Evolutionary conservation across 225 moss, liverwort and hornwort genomes (phyloP), one percentile per base, ranked within the genome.

Genomic region (Polytrichum formosum): DNA sequence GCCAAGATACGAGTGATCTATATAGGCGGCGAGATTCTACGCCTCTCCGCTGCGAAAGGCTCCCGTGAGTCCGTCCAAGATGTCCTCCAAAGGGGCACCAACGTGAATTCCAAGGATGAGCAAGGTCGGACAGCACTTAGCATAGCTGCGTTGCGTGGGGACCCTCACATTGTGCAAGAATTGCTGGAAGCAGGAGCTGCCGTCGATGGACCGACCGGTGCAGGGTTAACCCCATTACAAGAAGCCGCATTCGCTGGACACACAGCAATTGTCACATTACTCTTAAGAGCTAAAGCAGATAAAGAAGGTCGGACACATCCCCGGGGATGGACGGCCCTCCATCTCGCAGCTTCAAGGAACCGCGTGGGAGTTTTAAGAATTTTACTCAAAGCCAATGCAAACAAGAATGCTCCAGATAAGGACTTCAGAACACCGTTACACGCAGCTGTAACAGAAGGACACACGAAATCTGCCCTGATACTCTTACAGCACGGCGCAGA

Each of bases 221-320:
- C 81, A 0, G 91, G 93, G 0, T 77, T 93, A 56, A 91, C 96
- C 0, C 85, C 96, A 0, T 66, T 96, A 8, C 90, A 91, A 6
- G 96, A 96, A 37, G 96, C 91, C 0, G 91, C 90, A 5, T 96
- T 93, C 33, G 85, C 90, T 55, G 96, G 91, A 53, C 91, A 96
- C 70, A 63, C 78, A 2, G 70, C 81, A 1, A 77, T 93, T 20
- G 91, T 90, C 9, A 81, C 75, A 1, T 65, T 89, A 6, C 69
- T 96, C 73, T 64, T 96, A 31, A 70, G 63, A 72, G 77, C 87
- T 6, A 85, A 83, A 61, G 96, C 96, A 0, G 78, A 91, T 22
- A 90, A 84, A 18, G 89, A 89, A 53, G 74, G 85, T 23, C 82
- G 73, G 6, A 93, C 91, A 17, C 76, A 87, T 31, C 84, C 87